phyloP scores from a whole-genome alignment of 1,284 basidiomycete genomes.

The Cronartium ribicola region DNA sequence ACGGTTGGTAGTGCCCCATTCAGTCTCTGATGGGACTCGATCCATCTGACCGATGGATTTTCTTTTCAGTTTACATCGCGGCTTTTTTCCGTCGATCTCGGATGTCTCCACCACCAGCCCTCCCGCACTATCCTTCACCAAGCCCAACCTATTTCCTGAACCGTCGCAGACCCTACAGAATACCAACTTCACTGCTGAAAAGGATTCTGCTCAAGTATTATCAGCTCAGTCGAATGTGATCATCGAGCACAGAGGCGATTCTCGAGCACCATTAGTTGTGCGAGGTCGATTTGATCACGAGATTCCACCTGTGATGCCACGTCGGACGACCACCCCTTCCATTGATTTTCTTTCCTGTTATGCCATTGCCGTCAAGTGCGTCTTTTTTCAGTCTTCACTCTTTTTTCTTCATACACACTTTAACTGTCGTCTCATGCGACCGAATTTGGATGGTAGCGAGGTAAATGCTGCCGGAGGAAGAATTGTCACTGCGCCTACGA shows the following conservation, averaged over 20 bases:
- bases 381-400: neutral
- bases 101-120: conserved; percentile 18
- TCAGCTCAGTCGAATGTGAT: conserved; percentile 29
- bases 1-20: conserved; percentile 63
- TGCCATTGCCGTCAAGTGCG: conserved; percentile 73
- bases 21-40: neutral
- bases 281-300: conserved; percentile 76
- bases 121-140: conserved; percentile 39
- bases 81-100: conserved; percentile 38
- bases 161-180: neutral
- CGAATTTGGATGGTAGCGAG: conserved; percentile 51
- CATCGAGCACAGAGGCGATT: conserved; percentile 16
- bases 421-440: conserved; percentile 52
- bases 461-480: conserved; percentile 87
- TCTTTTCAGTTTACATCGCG: conserved; percentile 19
- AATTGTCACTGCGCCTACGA: conserved; percentile 90
- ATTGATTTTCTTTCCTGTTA: conserved; percentile 91
- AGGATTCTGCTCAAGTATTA: conserved; percentile 8
- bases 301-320: conserved; percentile 65
- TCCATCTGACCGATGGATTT: neutral
- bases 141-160: conserved; percentile 22
- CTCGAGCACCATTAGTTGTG: conserved; percentile 54
- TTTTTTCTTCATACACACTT: neutral
- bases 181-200: neutral
- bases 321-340: conserved; percentile 79